Evolutionary conservation across 179 eudicot species (phyloP).

Genomic region (Silene coronaria): DNA sequence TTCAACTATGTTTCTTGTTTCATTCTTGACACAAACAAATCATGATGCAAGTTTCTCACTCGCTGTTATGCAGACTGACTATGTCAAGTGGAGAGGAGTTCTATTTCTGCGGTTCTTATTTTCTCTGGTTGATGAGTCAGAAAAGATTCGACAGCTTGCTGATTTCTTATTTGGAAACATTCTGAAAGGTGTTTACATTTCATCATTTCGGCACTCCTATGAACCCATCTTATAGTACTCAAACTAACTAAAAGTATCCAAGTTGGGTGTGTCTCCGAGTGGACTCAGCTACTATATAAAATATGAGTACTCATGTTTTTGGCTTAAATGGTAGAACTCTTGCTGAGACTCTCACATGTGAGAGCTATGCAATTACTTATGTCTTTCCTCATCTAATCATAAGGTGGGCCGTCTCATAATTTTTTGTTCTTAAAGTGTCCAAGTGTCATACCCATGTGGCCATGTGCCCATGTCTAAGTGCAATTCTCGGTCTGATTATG

Average conservation of each 20-base stretch:
- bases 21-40: conserved; percentile 1
- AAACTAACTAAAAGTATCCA: not conserved
- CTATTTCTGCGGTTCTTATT: conserved; percentile 81
- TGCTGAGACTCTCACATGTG: not conserved
- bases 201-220: not conserved
- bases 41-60: not conserved
- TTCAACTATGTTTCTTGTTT: not conserved
- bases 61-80: conserved; percentile 60
- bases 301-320: not conserved
- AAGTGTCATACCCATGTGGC: too few relatives aligned
- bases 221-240: not conserved
- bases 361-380: too few relatives aligned
- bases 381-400: not conserved
- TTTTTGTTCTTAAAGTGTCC: not conserved
- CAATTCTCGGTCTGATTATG: not conserved
- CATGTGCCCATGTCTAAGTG: not conserved
- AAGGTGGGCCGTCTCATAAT: not conserved
- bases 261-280: not conserved
- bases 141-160: conserved; percentile 75
- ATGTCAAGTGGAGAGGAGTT: conserved; percentile 97
- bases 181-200: conserved; percentile 55
- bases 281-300: not conserved
- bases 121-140: conserved; percentile 91
- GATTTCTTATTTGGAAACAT: conserved; percentile 88
- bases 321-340: not conserved